A percentile compares a stretch with the other conserved stretches of the same genome.
Conservation (phyloP, 208 protist genomes). For the Tritrichomonas foetus region DNA sequence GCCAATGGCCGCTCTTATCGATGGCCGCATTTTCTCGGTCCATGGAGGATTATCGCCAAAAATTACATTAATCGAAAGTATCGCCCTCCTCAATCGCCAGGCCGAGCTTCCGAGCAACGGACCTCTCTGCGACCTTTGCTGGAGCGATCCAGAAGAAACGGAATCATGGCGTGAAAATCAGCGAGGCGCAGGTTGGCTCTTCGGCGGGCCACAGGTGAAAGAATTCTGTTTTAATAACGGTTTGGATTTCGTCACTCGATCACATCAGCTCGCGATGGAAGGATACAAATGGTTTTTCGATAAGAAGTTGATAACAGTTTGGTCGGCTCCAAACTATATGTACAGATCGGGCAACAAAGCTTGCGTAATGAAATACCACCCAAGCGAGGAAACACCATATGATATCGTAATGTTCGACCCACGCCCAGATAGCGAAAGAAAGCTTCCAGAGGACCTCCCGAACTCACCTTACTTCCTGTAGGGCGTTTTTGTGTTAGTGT, state of each 20-base stretch:
- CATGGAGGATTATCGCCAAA: constrained; percentile 33
- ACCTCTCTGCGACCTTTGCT: constrained; percentile 25
- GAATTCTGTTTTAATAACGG: constrained; percentile 40
- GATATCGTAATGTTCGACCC: neutral
- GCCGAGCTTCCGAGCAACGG: neutral
- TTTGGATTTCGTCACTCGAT: neutral
- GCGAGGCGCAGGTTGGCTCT: constrained; percentile 34
- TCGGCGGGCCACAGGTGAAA: neutral
- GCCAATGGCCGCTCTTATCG: constrained; percentile 40
- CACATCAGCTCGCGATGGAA: constrained; percentile 89
- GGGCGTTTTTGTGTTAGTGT: too few relatives aligned
- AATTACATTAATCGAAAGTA: constrained; percentile 38
- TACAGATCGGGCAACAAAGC: constrained; percentile 90
- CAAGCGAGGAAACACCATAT: constrained; percentile 61
- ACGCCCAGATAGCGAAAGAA: neutral
- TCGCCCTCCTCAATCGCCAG: neutral
- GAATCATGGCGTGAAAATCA: neutral
- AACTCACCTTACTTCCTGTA: constrained; percentile 20
- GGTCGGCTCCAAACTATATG: constrained; percentile 74
- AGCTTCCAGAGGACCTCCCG: neutral
- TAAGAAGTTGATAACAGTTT: constrained; percentile 73
- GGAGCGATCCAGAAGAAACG: constrained; percentile 41
- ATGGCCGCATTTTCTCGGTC: constrained; percentile 4
- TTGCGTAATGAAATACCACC: constrained; percentile 77
- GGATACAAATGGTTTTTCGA: constrained; percentile 83